A percentile compares a stretch with the other conserved stretches of the same genome.
phyloP scores from a whole-genome alignment of 805 yeast species.

The Candida golubevii region DNA sequence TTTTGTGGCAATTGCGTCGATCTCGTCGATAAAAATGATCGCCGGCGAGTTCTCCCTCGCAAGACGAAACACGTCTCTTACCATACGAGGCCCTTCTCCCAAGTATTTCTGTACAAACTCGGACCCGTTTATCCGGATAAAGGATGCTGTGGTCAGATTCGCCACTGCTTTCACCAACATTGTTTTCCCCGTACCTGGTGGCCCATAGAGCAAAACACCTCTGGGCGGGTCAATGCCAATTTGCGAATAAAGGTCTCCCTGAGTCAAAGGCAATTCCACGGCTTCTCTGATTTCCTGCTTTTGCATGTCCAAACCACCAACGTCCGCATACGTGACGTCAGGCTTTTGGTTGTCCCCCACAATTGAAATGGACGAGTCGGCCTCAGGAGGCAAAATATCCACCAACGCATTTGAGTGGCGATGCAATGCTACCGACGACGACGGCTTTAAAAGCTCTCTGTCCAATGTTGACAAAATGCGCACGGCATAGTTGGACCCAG shows the following conservation, averaged over 20 bases:
- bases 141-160: constrained; percentile 90
- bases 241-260: constrained; percentile 92
- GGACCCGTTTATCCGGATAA: constrained; percentile 95
- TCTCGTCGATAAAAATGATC: constrained; percentile 95
- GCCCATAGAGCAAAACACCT: constrained; percentile 96
- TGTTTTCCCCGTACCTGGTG: constrained; percentile 99
- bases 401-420: constrained; percentile 98
- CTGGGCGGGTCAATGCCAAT: constrained; percentile 99
- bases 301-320: constrained; percentile 98
- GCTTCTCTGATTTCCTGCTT: constrained; percentile 99
- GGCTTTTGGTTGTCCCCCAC: constrained; percentile 93
- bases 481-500: constrained; percentile 96
- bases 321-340: constrained; percentile 91
- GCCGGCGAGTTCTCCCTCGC: constrained; percentile 98
- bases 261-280: constrained; percentile 92
- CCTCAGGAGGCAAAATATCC: constrained; percentile 97
- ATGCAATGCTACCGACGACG: constrained; percentile 94
- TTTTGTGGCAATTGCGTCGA: constrained; percentile 98
- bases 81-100: constrained; percentile 99
- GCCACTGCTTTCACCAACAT: constrained; percentile 99
- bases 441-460: constrained; percentile 88
- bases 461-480: constrained; percentile 92
- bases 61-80: constrained; percentile 92
- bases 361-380: constrained; percentile 93
- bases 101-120: constrained; percentile 97